Conservation (phyloP, 2,329 filamentous ascomycete species). For the Fusarium sp. region DNA sequence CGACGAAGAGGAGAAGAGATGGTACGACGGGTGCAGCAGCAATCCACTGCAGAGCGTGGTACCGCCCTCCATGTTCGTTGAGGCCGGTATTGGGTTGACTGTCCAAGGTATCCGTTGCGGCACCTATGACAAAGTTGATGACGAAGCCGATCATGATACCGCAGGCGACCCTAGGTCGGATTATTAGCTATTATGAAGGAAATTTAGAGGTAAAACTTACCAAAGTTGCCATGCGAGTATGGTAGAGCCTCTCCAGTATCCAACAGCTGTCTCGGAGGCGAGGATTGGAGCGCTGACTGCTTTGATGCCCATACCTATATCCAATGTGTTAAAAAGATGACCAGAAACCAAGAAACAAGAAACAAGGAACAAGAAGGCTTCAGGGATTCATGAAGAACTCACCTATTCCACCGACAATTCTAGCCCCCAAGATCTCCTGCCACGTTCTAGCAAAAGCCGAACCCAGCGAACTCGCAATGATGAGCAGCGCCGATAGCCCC, state of each 20-base stretch:
- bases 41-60: constrained; percentile 46
- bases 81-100: background rate
- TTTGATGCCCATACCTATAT: constrained; percentile 59
- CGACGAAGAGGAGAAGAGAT: constrained; percentile 48
- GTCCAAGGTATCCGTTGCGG: constrained; percentile 10
- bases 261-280: constrained; percentile 59
- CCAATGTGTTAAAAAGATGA: background rate
- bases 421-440: constrained; percentile 48
- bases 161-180: constrained; percentile 35
- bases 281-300: constrained; percentile 61
- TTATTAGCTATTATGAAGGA: background rate
- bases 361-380: too few species aligned
- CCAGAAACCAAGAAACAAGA: background rate
- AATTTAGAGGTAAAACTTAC: constrained; percentile 46
- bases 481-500: constrained; percentile 51
- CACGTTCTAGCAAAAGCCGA: constrained; percentile 49
- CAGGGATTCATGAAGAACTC: background rate
- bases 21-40: constrained; percentile 53
- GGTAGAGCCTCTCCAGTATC: constrained; percentile 60
- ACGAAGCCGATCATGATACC: constrained; percentile 44
- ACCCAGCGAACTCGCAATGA: constrained; percentile 53
- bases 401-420: constrained; percentile 39
- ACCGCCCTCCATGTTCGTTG: constrained; percentile 9
- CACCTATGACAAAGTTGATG: constrained; percentile 35
- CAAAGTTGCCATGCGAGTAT: constrained; percentile 61